Evolutionary conservation across 2,329 filamentous ascomycete genomes (phyloP), one percentile per base, ranked within the genome.

Genomic region (Rhynchosporium graminicola): DNA sequence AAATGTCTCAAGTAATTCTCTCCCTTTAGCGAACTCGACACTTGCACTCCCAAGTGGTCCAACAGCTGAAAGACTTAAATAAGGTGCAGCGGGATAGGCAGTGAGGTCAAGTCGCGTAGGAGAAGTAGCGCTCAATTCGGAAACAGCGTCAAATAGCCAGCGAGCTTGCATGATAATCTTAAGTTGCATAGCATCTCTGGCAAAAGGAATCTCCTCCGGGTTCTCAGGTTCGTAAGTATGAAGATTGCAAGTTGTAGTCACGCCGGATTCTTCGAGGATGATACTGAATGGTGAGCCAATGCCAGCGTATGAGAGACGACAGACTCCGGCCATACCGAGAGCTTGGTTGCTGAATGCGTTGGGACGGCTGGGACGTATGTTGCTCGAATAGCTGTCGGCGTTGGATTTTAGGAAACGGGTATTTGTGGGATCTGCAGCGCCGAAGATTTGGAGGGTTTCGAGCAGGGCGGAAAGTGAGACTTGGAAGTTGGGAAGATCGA

Each of bases 371-470:
- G 84, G 85, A 57, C 84, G 81, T 45, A 86, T 75, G 68, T 86
- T 87, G 75, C 83, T 86, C 65, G 81, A 82, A 70, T 86, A 87
- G 0, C 80, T 79, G 65, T 88, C 85, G 63, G 82, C 78, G 12
- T 87, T 85, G 6, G 82, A 78, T 70, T 83, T 87, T 57, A 82
- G 80, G 55, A 83, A 79, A 66, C 83, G 83, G 46, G 79, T 80
- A 68, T 60, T 68, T 5, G 84, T 79, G 13, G 86, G 81, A 67
- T 91, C 89, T 51, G 93, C 85, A n/a, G 93, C 87, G 56, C 92
- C 92, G 72, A 99, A 96, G 56, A 99, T 98, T 72, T 97, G 94
- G 7, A 99, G 82, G 0, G 94, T 96, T 77, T 98, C 95, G 59
- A 99, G 85, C 3, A 99, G 83, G 20, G 94, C 91, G 4, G 88